Base-by-base conservation (phyloP, 192 early-diverging fungal genomes). In the Gaertneriomyces semiglobifer region DNA sequence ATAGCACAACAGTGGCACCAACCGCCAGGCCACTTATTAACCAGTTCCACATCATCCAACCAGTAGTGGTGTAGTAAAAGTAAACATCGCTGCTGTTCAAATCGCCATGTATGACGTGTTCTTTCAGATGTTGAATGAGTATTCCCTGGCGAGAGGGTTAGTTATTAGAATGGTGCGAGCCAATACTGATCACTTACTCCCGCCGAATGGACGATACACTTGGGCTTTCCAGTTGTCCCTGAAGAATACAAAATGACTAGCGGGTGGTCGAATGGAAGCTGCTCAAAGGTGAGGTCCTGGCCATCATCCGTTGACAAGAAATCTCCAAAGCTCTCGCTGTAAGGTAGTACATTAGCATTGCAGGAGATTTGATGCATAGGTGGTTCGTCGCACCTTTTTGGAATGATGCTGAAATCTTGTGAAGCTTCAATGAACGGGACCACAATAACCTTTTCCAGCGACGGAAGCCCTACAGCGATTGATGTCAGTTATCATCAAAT, bases 41-140 rank as follows among this genome's bases (percentile, higher is more conserved):
- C 96, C 96, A 98, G 77, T 98, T 97, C 94, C 94, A 98, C 96
- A 98, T 98, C 96, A 98, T 98, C 92, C 92, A 94, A 4, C 92
- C 92, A 4, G 90, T 94, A 11, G 78, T 81, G 11, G 78, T 70
- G 63, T 81, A 84, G 70, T 97, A 94, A 69, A 98, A 90, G 62
- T 91, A 77, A 1, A 92, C 85, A 71, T 96, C 94, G n/a, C 82
- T 72, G 6, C 79, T 65, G 0, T 71, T 78, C 60, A 97, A 70
- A 58, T 89, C 82, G 20, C 91, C 92, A 51, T 96, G 91, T 51
- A 97, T 86, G 19, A 89, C 77, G 74, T 95, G 94, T 64, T 98
- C 96, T 75, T 96, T 98, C 65, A 90, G 84, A 60, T 94, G 90
- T 74, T 98, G 94, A 55, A 98, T 79, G 6, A 98, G 72, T 61